Evolutionary conservation across 352 stramenopile genomes (phyloP).

Genomic region (Globisporangium nunn): DNA sequence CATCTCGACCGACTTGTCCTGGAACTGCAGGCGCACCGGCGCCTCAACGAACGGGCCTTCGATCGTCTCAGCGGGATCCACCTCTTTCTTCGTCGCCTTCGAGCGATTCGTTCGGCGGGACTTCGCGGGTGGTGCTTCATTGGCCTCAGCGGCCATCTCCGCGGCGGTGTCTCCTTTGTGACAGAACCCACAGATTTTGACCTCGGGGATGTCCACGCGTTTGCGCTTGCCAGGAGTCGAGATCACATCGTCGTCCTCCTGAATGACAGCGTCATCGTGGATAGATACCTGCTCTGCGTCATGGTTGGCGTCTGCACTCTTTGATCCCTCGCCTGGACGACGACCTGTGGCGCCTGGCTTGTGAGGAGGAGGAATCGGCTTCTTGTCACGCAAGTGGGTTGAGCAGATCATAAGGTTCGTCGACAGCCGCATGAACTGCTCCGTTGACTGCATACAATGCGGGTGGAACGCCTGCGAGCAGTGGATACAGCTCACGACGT

Average conservation of each 20-base stretch:
- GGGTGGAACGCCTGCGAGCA: constrained; percentile 77
- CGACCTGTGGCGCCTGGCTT: neutral
- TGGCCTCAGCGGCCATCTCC: constrained; percentile 8
- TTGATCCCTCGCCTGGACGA: neutral
- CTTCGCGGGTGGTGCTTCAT: constrained; percentile 7
- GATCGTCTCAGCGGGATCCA: constrained; percentile 19
- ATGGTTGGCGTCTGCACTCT: neutral
- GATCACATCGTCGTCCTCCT: constrained; percentile 7
- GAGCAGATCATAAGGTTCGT: constrained; percentile 86
- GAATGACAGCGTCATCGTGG: constrained; percentile 20
- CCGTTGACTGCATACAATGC: constrained; percentile 66
- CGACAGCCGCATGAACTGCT: constrained; percentile 80
- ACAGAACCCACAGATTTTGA: constrained; percentile 57
- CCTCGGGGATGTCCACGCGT: constrained; percentile 4
- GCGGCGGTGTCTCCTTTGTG: constrained; percentile 34
- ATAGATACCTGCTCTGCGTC: constrained; percentile 5
- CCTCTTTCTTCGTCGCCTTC: constrained; percentile 9
- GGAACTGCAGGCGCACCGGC: constrained; percentile 58
- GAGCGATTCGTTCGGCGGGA: constrained; percentile 10
- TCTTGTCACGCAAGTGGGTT: constrained; percentile 62
- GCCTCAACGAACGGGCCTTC: constrained; percentile 72
- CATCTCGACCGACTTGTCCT: constrained; percentile 55
- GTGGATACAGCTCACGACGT: constrained; percentile 82
- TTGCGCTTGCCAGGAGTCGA: constrained; percentile 11
- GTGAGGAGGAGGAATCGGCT: constrained; percentile 1